Base-by-base conservation (phyloP, 1,284 basidiomycete species). In the Trichosporon faecale region DNA sequence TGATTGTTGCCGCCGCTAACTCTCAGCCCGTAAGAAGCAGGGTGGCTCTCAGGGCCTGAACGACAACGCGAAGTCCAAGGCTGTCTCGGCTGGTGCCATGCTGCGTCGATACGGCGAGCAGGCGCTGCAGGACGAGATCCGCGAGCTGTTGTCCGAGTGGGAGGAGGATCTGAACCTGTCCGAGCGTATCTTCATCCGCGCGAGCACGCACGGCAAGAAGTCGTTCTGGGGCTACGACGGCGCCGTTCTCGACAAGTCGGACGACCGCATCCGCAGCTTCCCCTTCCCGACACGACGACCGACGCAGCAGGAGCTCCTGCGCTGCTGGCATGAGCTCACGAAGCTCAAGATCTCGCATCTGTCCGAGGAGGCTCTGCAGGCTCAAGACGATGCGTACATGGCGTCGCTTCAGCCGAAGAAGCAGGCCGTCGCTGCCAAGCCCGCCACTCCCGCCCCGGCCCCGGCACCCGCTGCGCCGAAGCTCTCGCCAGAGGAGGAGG, bases 81-180 rank as follows among this genome's bases (percentile, higher is more conserved):
- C 97, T 0, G 93, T 94, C 78, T 96, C 94, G 82, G 95, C 95
- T 12, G 97, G 97, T 82, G 97, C 97, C 0, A 89, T 89, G 84
- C 87, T 99, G 18, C 91, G 97, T 80, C 89, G 97, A 72, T 97
- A 98, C 80, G 97, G 97, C 67, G 97, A 99, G 81, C 90, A 92
- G 79, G 92, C 94, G 18, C 85, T 99, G 63, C 89, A 90, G 77
- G 94, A 98, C 90, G 95, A 98, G 79, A 95, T 98, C 70, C 90
- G 91, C 46, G 89, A 86, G 70, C 85, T 98, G 9, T 83, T 98
- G 65, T 78, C 83, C 65, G 91, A 93, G 21, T 98, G 95, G 95
- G 85, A 86, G 18, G 92, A 95, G 18, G 92, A 96, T 40, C 88
- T 98, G 23, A 79, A 88, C 8, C 86, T 86, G 14, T 93, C 91